phyloP scores from a whole-genome alignment of 345 rosid species.

The Melaleuca quinquenervia region DNA sequence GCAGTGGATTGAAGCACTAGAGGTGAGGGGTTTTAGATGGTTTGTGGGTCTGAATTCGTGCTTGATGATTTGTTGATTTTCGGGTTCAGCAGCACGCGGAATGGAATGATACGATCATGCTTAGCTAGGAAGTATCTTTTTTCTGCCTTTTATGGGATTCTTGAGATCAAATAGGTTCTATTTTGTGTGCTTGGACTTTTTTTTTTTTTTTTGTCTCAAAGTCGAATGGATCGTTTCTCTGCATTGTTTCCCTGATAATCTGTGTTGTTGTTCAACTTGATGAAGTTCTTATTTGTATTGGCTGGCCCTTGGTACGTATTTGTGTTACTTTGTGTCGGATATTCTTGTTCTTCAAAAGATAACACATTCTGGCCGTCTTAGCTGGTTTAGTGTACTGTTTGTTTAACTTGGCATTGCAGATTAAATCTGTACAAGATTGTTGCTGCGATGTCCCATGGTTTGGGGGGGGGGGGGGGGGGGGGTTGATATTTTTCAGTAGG shows the following conservation, averaged over 20 bases:
- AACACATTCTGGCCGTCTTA: not conserved
- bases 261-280: not conserved
- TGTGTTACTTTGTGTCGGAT: not conserved
- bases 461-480: not conserved
- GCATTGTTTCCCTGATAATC: not conserved
- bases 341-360: not conserved
- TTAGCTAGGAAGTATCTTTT: not conserved
- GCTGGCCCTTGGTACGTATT: not conserved
- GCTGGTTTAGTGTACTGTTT: not conserved
- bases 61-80: not conserved
- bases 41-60: not conserved
- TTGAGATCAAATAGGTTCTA: not conserved
- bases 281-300: not conserved
- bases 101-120: not conserved
- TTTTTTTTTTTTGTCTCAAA: not conserved
- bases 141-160: not conserved
- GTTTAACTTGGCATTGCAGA: not conserved
- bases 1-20: conserved; percentile 73
- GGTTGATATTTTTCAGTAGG: not conserved
- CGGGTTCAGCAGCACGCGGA: not conserved
- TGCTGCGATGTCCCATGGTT: not conserved
- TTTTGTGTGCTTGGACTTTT: not conserved
- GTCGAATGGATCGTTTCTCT: not conserved
- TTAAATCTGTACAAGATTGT: not conserved
- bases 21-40: conserved; percentile 21